Percentiles rank a stretch among this genome's conserved stretches.
phyloP scores from a whole-genome alignment of 768 basidiomycete genomes.

The Cystobasidium tubakii region DNA sequence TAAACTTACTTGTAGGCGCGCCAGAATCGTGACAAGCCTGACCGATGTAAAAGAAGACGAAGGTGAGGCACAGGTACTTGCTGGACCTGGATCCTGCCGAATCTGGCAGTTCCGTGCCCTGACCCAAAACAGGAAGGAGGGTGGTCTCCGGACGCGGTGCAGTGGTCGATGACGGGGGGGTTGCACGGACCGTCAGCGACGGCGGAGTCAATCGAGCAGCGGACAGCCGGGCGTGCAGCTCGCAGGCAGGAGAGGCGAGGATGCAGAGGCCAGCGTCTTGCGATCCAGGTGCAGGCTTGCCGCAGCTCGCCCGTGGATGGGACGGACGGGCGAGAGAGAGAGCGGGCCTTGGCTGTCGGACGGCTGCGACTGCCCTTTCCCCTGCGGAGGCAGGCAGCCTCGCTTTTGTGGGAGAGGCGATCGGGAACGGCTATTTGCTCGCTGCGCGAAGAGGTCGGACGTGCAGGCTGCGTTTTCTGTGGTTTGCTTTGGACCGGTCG shows the following conservation, averaged over 20 bases:
- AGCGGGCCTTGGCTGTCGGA: too few relatives aligned
- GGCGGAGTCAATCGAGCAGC: not conserved
- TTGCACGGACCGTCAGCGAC: not conserved
- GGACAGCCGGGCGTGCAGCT: not conserved
- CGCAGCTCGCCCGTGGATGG: too few relatives aligned
- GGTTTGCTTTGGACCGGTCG: not conserved
- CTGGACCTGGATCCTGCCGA: not conserved
- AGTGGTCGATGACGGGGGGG: not conserved
- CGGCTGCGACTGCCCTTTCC: too few relatives aligned
- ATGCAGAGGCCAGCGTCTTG: too few relatives aligned
- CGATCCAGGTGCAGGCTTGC: too few relatives aligned
- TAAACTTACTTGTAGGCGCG: too few relatives aligned
- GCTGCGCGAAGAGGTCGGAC: too few relatives aligned
- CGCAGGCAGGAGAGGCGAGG: too few relatives aligned
- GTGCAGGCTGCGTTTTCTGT: not conserved
- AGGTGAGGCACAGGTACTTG: not conserved
- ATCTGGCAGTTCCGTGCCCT: not conserved
- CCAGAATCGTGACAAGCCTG: too few relatives aligned
- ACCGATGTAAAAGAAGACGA: not conserved
- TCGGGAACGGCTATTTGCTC: not conserved
- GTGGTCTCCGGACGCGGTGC: not conserved
- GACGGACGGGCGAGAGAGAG: too few relatives aligned
- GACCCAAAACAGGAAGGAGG: not conserved
- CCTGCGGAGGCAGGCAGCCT: too few relatives aligned
- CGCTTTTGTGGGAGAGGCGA: not conserved